A percentile compares a stretch with the other conserved stretches of the same genome.
Conservation (phyloP, 2,329 filamentous ascomycete species). For the Arachnomyces sp. region DNA sequence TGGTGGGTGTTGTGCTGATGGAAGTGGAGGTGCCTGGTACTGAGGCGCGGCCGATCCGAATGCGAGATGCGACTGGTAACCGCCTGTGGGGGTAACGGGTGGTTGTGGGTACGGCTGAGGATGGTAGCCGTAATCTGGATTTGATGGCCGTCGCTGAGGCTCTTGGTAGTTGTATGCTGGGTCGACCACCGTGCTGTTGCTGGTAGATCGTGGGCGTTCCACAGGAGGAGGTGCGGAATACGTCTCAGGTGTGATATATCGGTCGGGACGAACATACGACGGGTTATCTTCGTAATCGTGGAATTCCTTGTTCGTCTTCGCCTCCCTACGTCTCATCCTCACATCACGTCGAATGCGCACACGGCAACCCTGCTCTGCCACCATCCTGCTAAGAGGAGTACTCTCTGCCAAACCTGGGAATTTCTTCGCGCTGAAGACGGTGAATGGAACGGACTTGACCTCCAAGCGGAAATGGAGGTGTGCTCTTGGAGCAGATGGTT, state of each 20-base stretch:
- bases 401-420: conserved; percentile 90
- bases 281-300: conserved; percentile 56
- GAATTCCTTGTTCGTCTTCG: conserved; percentile 59
- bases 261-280: conserved; percentile 39
- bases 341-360: conserved; percentile 93
- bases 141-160: conserved; percentile 41
- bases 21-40: conserved; percentile 35
- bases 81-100: conserved; percentile 25
- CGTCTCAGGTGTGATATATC: conserved; percentile 43
- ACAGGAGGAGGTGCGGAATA: conserved; percentile 36
- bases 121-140: conserved; percentile 35
- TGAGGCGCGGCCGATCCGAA: conserved; percentile 33
- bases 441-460: conserved; percentile 78
- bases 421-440: conserved; percentile 94
- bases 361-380: conserved; percentile 93
- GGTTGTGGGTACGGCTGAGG: conserved; percentile 28
- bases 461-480: conserved; percentile 80
- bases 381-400: conserved; percentile 76
- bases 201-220: conserved; percentile 52
- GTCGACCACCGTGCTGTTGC: conserved; percentile 49
- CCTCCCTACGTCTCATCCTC: conserved; percentile 76
- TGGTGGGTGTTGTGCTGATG: conserved; percentile 38
- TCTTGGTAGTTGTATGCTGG: conserved; percentile 35
- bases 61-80: conserved; percentile 33
- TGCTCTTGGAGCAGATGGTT: conserved; percentile 38